phyloP scores from a whole-genome alignment of 805 yeast species.

The Starmera amethionina region DNA sequence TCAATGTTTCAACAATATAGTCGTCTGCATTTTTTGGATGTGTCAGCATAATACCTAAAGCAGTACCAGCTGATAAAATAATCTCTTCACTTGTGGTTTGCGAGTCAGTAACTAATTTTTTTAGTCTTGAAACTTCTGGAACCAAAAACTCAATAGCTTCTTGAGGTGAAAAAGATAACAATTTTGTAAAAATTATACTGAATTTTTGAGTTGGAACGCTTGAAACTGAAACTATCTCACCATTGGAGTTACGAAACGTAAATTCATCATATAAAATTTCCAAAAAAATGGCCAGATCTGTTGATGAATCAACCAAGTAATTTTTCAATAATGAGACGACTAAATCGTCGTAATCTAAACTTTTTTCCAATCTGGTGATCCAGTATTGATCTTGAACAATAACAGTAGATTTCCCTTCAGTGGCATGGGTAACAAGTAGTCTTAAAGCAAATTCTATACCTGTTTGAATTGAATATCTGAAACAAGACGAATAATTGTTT shows the following conservation, averaged over 20 bases:
- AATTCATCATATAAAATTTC: slow-evolving; percentile 29
- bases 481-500: slow-evolving; percentile 16
- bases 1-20: background rate
- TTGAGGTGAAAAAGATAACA: slow-evolving; percentile 17
- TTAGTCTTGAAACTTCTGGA: slow-evolving; percentile 15
- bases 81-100: slow-evolving; percentile 13
- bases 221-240: slow-evolving; percentile 9
- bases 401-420: slow-evolving; percentile 40
- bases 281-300: slow-evolving; percentile 18
- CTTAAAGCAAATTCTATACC: slow-evolving; percentile 47
- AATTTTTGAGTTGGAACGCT: slow-evolving; percentile 18
- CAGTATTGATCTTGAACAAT: slow-evolving; percentile 66
- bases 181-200: slow-evolving; percentile 23
- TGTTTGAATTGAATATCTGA: slow-evolving; percentile 24
- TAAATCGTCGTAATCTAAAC: slow-evolving; percentile 48
- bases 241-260: slow-evolving; percentile 9
- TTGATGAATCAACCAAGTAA: slow-evolving; percentile 14
- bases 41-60: slow-evolving; percentile 40
- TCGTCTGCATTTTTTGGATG: slow-evolving; percentile 22
- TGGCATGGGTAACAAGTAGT: slow-evolving; percentile 57
- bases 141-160: slow-evolving; percentile 1
- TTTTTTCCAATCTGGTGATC: slow-evolving; percentile 58
- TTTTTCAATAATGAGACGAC: slow-evolving; percentile 28
- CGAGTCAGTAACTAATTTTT: slow-evolving; percentile 12
- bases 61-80: slow-evolving; percentile 29